These are phyloP conservation scores for Trichoderma sp. DNA, from an alignment of 2,329 filamentous ascomycete species.

Conservation along the genomic window DNA sequence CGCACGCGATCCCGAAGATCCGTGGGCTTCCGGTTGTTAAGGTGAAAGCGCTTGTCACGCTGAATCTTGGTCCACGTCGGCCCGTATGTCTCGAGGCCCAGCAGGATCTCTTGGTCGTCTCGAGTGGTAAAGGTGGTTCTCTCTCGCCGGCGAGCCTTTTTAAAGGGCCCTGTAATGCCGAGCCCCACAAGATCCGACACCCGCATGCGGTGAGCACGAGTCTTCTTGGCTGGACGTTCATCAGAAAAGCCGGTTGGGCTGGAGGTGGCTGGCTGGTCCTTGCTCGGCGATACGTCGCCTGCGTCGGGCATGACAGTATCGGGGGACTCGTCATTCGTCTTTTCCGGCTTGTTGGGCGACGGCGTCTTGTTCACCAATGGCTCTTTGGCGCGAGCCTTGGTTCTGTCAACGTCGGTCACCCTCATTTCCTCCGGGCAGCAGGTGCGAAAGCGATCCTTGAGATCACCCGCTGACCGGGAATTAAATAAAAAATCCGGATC, in stretches of 20 bases:
- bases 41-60: conserved; percentile 59
- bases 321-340: conserved; percentile 49
- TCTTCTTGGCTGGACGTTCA: conserved; percentile 52
- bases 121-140: conserved; percentile 64
- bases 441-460: conserved; percentile 69
- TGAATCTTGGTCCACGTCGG: conserved; percentile 69
- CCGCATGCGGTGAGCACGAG: conserved; percentile 59
- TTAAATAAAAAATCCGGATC: conserved; percentile 65
- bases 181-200: conserved; percentile 59
- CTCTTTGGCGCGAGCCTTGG: conserved; percentile 31
- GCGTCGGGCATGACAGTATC: conserved; percentile 59
- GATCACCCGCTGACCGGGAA: conserved; percentile 62
- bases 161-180: conserved; percentile 66
- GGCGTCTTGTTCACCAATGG: not conserved
- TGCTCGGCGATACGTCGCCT: conserved; percentile 33
- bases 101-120: conserved; percentile 65
- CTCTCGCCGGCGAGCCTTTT: conserved; percentile 63
- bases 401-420: conserved; percentile 26
- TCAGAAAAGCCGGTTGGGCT: conserved; percentile 40
- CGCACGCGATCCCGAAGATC: conserved; percentile 66
- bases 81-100: conserved; percentile 63
- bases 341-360: conserved; percentile 47
- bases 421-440: conserved; percentile 66
- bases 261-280: conserved; percentile 33
- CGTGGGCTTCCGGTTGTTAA: conserved; percentile 64